A percentile compares a stretch with the other conserved stretches of the same genome.
Evolutionary conservation across 305 asterid genomes (phyloP).

Genomic region (Plantago lanceolata): DNA sequence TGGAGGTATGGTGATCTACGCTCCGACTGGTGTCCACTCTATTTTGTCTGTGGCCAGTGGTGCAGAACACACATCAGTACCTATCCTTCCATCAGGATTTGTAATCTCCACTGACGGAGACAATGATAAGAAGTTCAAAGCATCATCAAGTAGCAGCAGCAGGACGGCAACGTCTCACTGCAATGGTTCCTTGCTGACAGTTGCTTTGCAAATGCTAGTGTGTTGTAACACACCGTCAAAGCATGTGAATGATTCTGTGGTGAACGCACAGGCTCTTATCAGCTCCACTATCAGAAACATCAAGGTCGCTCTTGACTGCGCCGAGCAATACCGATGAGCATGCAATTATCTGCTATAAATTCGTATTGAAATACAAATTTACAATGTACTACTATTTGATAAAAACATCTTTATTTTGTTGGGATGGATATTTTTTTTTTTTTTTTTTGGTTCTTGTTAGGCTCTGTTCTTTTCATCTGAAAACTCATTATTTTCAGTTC

Average conservation of each 20-base stretch:
- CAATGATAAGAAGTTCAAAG: constrained; percentile 19
- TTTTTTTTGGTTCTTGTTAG: no score
- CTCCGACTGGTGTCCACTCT: constrained; percentile 34
- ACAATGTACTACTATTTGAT: no score
- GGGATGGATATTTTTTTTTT: no score
- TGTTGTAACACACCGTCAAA: constrained; percentile 25
- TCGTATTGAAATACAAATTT: no score
- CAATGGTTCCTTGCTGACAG: constrained; percentile 52
- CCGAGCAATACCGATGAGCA: constrained; percentile 16
- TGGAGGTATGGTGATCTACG: constrained; percentile 49
- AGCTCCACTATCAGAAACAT: constrained; percentile 44
- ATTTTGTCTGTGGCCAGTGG: constrained; percentile 37
- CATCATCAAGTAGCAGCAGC: constrained; percentile 28
- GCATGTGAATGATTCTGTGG: constrained; percentile 43
- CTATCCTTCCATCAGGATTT: constrained; percentile 62
- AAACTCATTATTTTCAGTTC: no score
- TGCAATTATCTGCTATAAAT: no score
- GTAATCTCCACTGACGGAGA: constrained; percentile 51
- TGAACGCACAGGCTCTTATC: constrained; percentile 38
- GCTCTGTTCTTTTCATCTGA: no score
- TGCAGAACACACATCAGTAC: constrained; percentile 28
- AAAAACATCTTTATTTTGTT: no score
- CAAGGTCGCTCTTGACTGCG: constrained; percentile 31
- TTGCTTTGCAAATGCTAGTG: constrained; percentile 49
- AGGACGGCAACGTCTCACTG: constrained; percentile 10